Conservation (phyloP, 1,284 basidiomycete genomes). For the Cronartium quercuum region DNA sequence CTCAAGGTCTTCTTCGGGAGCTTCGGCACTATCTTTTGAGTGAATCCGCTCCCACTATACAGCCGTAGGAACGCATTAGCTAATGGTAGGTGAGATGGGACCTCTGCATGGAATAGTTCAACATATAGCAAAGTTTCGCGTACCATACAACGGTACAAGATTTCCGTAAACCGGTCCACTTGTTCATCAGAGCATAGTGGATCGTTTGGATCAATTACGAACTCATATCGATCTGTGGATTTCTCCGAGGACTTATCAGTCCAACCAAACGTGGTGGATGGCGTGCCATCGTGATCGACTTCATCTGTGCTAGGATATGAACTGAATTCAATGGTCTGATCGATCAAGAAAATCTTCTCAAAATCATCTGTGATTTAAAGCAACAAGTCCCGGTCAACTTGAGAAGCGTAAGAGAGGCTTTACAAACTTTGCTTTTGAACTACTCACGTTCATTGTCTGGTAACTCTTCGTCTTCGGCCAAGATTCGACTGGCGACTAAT, state of each 20-base stretch:
- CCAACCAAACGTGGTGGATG: constrained; percentile 13
- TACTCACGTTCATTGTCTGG: constrained; percentile 80
- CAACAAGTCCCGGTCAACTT: no score
- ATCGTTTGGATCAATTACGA: constrained; percentile 11
- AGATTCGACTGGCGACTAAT: constrained; percentile 90
- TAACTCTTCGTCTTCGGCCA: constrained; percentile 90
- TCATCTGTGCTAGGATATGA: constrained; percentile 18
- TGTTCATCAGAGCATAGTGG: neutral
- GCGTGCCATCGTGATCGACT: constrained; percentile 5
- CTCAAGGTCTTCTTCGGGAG: constrained; percentile 18
- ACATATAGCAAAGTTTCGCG: neutral
- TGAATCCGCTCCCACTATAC: constrained; percentile 21
- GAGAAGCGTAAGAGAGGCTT: no score
- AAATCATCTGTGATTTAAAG: constrained; percentile 5
- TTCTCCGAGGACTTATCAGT: constrained; percentile 20
- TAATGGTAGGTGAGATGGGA: neutral
- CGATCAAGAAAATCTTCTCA: constrained; percentile 26
- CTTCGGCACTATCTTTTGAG: constrained; percentile 18
- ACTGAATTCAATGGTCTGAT: constrained; percentile 5
- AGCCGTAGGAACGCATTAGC: neutral
- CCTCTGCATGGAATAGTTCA: neutral
- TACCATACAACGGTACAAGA: constrained; percentile 18
- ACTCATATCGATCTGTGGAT: constrained; percentile 14
- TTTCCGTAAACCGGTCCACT: neutral
- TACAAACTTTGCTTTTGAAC: constrained; percentile 53